Conservation (phyloP, 345 rosid genomes). For the Linum usitatissimum region DNA sequence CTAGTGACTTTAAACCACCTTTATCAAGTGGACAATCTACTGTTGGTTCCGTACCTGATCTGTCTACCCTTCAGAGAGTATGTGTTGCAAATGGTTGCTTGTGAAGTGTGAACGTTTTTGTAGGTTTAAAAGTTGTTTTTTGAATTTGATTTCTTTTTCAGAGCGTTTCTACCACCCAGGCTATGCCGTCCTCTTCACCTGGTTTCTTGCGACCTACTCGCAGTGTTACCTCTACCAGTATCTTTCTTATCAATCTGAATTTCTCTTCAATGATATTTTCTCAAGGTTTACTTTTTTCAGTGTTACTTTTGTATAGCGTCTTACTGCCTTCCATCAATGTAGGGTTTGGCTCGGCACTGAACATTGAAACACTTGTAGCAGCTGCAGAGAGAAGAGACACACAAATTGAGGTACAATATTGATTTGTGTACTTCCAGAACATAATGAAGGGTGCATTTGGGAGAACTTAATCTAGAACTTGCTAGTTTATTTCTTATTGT, state of each 20-base stretch:
- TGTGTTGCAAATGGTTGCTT: background rate
- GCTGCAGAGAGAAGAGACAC: conserved; percentile 93
- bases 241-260: conserved; percentile 16
- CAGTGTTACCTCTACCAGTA: conserved; percentile 71
- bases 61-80: conserved; percentile 54
- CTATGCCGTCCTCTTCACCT: conserved; percentile 42
- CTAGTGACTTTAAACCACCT: conserved; percentile 35
- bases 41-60: conserved; percentile 32
- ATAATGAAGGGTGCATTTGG: conserved; percentile 4
- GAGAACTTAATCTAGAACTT: too few species aligned
- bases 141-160: conserved; percentile 22
- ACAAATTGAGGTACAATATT: conserved; percentile 59
- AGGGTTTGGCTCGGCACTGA: conserved; percentile 98
- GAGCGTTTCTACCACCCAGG: conserved; percentile 29
- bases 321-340: conserved; percentile 10
- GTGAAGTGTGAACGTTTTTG: background rate
- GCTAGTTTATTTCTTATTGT: too few species aligned
- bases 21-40: conserved; percentile 35
- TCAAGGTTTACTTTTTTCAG: conserved; percentile 1
- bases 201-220: conserved; percentile 60
- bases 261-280: background rate
- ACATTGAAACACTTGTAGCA: conserved; percentile 89
- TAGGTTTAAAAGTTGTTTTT: conserved; percentile 2
- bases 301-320: background rate
- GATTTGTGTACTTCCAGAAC: background rate